Percentiles rank a stretch among this genome's conserved stretches.
Conservation (phyloP, 1,284 basidiomycete species). For the Cryptococcus sp. region DNA sequence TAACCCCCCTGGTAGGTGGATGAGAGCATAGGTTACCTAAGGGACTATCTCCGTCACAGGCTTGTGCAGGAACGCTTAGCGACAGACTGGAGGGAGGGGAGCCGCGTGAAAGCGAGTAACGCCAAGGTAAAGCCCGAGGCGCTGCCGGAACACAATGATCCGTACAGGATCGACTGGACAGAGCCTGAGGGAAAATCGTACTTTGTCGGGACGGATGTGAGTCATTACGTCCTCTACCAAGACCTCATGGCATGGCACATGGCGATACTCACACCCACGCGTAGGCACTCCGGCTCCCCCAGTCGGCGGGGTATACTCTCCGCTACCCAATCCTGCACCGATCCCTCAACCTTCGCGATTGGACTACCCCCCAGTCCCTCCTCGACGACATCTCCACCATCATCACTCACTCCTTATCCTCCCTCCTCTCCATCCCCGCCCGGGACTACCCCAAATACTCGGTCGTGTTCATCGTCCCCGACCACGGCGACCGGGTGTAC, state of each 20-base stretch:
- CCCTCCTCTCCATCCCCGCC: slow-evolving; percentile 61
- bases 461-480: slow-evolving; percentile 85
- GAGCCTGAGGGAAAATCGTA: slow-evolving; percentile 43
- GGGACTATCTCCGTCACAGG: slow-evolving; percentile 69
- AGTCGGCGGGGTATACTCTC: slow-evolving; percentile 62
- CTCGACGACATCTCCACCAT: slow-evolving; percentile 75
- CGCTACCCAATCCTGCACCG: slow-evolving; percentile 74
- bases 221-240: neutral
- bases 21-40: slow-evolving; percentile 66
- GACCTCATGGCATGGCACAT: slow-evolving; percentile 8
- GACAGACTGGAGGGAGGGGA: slow-evolving; percentile 68
- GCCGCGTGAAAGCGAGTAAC: slow-evolving; percentile 64
- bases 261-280: no score
- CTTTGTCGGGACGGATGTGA: slow-evolving; percentile 55
- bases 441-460: slow-evolving; percentile 70
- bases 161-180: slow-evolving; percentile 77
- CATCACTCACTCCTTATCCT: slow-evolving; percentile 60
- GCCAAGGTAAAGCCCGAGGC: slow-evolving; percentile 61
- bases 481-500: slow-evolving; percentile 82
- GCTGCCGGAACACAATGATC: slow-evolving; percentile 77
- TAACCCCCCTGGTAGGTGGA: slow-evolving; percentile 57
- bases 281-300: slow-evolving; percentile 70
- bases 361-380: slow-evolving; percentile 63
- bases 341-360: slow-evolving; percentile 75
- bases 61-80: slow-evolving; percentile 86